Evolutionary conservation across 2,329 filamentous ascomycete genomes (phyloP).

Genomic region (Graphilbum sp.): DNA sequence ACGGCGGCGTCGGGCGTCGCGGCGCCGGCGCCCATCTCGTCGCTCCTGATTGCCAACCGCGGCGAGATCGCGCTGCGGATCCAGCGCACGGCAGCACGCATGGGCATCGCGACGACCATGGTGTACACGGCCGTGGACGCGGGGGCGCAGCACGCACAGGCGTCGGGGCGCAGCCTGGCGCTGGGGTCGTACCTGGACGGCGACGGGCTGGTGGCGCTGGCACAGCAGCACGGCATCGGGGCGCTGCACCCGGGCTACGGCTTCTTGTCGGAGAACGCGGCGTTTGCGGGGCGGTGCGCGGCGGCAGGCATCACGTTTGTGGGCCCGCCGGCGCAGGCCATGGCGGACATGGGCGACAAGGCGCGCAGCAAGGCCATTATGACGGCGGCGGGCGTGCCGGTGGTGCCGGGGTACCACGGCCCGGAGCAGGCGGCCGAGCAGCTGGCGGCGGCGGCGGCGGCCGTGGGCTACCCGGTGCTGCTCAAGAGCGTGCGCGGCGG

Average conservation of each 20-base stretch:
- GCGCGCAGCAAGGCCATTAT: constrained; percentile 92
- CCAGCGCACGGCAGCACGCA: constrained; percentile 67
- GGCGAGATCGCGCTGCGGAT: constrained; percentile 95
- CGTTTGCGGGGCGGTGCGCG: constrained; percentile 75
- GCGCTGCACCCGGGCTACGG: constrained; percentile 95
- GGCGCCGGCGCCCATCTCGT: constrained; percentile 22
- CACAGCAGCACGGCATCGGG: constrained; percentile 71
- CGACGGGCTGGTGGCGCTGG: constrained; percentile 77
- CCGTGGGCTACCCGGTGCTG: constrained; percentile 53
- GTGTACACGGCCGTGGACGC: constrained; percentile 90
- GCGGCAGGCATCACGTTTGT: constrained; percentile 89
- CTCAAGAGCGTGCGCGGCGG: constrained; percentile 69
- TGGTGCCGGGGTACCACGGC: constrained; percentile 92
- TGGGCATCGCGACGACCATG: constrained; percentile 86
- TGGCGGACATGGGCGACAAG: constrained; percentile 86
- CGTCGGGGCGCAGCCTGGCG: constrained; percentile 68
- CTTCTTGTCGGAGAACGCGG: constrained; percentile 85
- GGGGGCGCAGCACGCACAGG: constrained; percentile 70
- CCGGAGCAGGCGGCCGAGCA: constrained; percentile 53
- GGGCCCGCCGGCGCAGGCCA: constrained; percentile 70
- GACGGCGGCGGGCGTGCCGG: constrained; percentile 85
- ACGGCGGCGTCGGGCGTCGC: no score
- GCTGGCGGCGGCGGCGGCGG: constrained; percentile 51
- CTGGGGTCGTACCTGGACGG: constrained; percentile 87
- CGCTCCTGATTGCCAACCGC: constrained; percentile 88